These are phyloP conservation scores for Xylaria castorea DNA, from an alignment of 495 filamentous ascomycete species.

Conservation along the genomic window DNA sequence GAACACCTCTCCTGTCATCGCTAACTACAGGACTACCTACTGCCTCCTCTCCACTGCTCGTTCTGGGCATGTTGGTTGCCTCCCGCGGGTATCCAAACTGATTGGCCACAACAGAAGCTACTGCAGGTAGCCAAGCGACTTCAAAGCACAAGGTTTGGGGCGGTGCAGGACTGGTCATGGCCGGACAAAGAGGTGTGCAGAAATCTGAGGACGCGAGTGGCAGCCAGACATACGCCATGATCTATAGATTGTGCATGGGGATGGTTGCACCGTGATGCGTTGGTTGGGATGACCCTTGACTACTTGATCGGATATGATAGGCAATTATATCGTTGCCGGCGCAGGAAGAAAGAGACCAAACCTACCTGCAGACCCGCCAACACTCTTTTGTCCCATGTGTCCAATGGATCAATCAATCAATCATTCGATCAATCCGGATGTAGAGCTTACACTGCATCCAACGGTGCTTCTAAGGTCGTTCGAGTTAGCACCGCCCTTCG, in stretches of 20 bases:
- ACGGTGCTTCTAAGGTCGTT: constrained; percentile 4
- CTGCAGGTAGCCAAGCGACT: constrained; percentile 12
- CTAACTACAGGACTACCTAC: background rate
- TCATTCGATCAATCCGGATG: background rate
- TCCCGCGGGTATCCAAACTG: constrained; percentile 7
- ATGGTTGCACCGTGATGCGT: constrained; percentile 16
- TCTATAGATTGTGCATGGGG: constrained; percentile 4
- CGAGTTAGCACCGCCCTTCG: background rate
- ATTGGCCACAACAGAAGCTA: constrained; percentile 3
- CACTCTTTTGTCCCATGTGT: background rate
- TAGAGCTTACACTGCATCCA: constrained; percentile 13
- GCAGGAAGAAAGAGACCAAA: background rate
- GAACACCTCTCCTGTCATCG: background rate
- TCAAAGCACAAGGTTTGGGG: constrained; percentile 13
- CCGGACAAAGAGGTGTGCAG: constrained; percentile 12
- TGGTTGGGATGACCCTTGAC: constrained; percentile 4
- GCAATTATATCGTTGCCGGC: background rate
- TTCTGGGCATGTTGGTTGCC: constrained; percentile 15
- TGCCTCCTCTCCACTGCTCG: background rate
- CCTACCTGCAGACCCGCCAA: background rate
- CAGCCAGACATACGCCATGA: constrained; percentile 11
- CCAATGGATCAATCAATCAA: background rate
- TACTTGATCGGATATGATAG: constrained; percentile 9
- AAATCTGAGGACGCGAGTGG: constrained; percentile 9
- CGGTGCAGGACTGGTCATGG: background rate